Conservation (phyloP, 1,139 yeast species). For the Kazachstania sp. region DNA sequence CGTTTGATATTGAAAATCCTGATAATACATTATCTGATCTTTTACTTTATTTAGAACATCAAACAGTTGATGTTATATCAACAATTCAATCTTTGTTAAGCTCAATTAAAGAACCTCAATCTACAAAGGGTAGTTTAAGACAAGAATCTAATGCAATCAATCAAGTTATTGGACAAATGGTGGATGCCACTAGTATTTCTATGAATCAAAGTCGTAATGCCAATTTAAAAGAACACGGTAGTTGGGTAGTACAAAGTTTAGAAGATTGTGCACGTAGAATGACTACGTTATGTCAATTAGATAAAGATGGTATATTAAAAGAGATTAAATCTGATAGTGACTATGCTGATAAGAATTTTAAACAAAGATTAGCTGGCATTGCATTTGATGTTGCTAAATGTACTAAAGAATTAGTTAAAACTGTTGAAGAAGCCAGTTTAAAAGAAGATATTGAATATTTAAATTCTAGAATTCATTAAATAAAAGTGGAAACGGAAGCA, state of each 20-base stretch:
- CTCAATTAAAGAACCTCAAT: constrained; percentile 67
- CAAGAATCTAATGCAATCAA: constrained; percentile 67
- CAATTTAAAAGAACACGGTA: constrained; percentile 80
- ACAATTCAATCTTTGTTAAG: constrained; percentile 77
- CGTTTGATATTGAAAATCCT: constrained; percentile 75
- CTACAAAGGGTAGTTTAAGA: constrained; percentile 67
- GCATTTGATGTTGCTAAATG: constrained; percentile 95
- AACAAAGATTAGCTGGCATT: constrained; percentile 86
- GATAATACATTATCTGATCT: constrained; percentile 83
- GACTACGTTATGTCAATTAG: constrained; percentile 51
- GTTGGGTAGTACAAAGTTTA: constrained; percentile 79
- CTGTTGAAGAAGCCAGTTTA: constrained; percentile 88
- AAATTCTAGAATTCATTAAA: constrained; percentile 30
- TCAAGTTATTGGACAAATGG: constrained; percentile 74
- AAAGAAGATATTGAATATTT: constrained; percentile 58
- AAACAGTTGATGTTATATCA: constrained; percentile 84
- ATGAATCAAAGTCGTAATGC: constrained; percentile 80
- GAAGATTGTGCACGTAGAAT: constrained; percentile 80
- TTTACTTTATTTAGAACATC: constrained; percentile 80
- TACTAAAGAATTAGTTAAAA: constrained; percentile 88
- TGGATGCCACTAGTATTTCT: constrained; percentile 79
- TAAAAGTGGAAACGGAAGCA: background rate
- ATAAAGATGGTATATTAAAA: constrained; percentile 29
- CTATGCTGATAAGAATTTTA: constrained; percentile 77
- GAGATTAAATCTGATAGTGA: constrained; percentile 46